Conservation (phyloP, 2,329 filamentous ascomycete genomes). For the Trichoderma cornu-damae region DNA sequence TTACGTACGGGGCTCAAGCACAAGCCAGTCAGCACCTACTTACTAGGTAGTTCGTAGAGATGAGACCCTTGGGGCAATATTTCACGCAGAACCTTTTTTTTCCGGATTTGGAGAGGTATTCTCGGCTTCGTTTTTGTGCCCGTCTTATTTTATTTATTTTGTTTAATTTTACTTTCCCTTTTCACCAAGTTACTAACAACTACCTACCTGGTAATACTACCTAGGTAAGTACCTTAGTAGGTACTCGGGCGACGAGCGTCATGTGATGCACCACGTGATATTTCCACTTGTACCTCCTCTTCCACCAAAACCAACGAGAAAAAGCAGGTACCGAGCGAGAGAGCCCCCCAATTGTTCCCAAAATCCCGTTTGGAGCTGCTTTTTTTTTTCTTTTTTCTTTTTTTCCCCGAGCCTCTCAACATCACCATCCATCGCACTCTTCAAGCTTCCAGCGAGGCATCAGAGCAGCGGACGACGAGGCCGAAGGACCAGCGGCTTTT, state of each 20-base stretch:
- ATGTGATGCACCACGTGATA: conserved; percentile 1
- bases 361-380: conserved; percentile 14
- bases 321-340: background rate
- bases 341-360: background rate
- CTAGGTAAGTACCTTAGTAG: no score
- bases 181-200: no score
- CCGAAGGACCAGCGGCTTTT: background rate
- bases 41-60: no score
- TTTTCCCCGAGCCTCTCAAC: conserved; percentile 5
- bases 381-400: no score
- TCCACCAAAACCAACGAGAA: accelerated
- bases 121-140: conserved; percentile 35
- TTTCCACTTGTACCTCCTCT: background rate
- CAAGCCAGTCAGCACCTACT: background rate
- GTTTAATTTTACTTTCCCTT: no score
- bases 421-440: conserved; percentile 13
- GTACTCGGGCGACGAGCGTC: background rate
- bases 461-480: conserved; percentile 17
- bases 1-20: no score
- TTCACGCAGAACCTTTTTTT: conserved; percentile 28
- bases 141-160: conserved; percentile 48
- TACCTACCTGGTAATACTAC: no score
- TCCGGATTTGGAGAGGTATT: conserved; percentile 33
- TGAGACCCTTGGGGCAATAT: conserved; percentile 29
- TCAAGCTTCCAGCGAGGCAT: conserved; percentile 13